Conservation (phyloP, 1,284 basidiomycete genomes). For the Cryptococcus floricola region DNA sequence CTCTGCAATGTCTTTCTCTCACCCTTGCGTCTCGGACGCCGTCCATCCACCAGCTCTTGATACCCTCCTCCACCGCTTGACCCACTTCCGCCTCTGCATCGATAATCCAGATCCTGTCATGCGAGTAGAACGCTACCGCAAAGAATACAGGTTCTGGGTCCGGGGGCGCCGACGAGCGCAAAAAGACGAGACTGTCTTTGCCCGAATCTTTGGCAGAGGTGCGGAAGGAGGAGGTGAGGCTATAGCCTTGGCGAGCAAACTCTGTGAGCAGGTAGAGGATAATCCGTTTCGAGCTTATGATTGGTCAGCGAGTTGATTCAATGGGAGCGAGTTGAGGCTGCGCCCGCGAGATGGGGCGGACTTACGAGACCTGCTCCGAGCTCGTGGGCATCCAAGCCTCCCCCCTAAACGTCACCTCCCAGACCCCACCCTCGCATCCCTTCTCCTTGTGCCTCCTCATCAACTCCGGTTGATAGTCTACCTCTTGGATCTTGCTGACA, state of each 20-base stretch:
- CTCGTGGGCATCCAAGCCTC: constrained; percentile 39
- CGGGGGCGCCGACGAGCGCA: constrained; percentile 22
- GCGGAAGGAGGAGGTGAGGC: constrained; percentile 34
- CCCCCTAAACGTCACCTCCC: constrained; percentile 41
- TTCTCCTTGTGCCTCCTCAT: constrained; percentile 39
- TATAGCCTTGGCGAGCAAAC: constrained; percentile 39
- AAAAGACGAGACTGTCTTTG: constrained; percentile 44
- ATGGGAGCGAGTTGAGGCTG: neutral
- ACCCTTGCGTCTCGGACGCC: constrained; percentile 42
- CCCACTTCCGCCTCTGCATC: constrained; percentile 46
- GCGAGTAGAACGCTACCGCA: constrained; percentile 39
- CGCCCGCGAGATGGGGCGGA: constrained; percentile 2
- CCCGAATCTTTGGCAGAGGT: constrained; percentile 44
- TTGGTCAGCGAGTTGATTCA: neutral
- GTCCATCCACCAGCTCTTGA: constrained; percentile 40
- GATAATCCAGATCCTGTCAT: constrained; percentile 45
- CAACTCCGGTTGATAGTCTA: constrained; percentile 42
- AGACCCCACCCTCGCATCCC: constrained; percentile 45
- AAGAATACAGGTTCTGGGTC: constrained; percentile 47
- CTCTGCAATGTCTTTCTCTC: constrained; percentile 42
- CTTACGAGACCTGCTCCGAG: constrained; percentile 43
- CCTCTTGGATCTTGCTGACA: constrained; percentile 24
- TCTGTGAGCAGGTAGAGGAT: constrained; percentile 41
- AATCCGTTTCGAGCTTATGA: constrained; percentile 39
- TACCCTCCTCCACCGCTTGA: constrained; percentile 41